Evolutionary conservation across 352 stramenopile species (phyloP).

Genomic region (Globisporangium yorkense): DNA sequence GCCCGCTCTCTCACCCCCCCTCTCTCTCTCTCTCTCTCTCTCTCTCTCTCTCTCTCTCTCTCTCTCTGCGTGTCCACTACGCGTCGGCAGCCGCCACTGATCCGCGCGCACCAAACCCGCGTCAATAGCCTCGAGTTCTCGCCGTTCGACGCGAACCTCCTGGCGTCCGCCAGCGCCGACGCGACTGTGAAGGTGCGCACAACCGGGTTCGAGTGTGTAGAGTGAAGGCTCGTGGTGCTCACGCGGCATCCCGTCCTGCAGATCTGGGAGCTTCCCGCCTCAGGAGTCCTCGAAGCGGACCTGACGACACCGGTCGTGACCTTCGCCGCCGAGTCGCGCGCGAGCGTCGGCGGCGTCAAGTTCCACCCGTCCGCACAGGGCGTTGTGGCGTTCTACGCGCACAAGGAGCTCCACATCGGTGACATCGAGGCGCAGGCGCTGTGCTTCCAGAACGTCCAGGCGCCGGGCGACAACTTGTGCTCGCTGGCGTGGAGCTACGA

Average conservation of each 20-base stretch:
- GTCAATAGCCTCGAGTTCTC: constrained; percentile 64
- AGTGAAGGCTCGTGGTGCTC: background rate
- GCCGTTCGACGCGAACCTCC: constrained; percentile 38
- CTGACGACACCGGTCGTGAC: constrained; percentile 12
- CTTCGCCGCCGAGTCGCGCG: constrained; percentile 13
- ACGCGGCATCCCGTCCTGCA: constrained; percentile 5
- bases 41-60: constrained; percentile 4
- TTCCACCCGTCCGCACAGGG: constrained; percentile 50
- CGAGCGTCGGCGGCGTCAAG: constrained; percentile 27
- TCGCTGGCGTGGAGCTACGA: constrained; percentile 67
- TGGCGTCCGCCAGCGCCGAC: constrained; percentile 56
- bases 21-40: background rate
- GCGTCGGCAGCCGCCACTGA: constrained; percentile 31
- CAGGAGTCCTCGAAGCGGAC: constrained; percentile 21
- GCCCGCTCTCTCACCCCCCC: too few relatives aligned
- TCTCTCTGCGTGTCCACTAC: background rate
- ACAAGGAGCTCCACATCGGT: constrained; percentile 34
- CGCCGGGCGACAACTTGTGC: constrained; percentile 16
- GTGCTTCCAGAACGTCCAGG: constrained; percentile 14
- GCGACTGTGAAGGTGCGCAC: constrained; percentile 34
- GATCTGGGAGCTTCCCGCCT: constrained; percentile 48
- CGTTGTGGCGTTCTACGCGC: constrained; percentile 38
- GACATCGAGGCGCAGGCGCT: constrained; percentile 33
- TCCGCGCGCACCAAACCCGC: constrained; percentile 52
- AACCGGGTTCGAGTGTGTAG: background rate